A percentile compares a stretch with the other conserved stretches of the same genome.
Evolutionary conservation across 2,329 filamentous ascomycete genomes (phyloP).

Genomic region (Dothistroma pini): DNA sequence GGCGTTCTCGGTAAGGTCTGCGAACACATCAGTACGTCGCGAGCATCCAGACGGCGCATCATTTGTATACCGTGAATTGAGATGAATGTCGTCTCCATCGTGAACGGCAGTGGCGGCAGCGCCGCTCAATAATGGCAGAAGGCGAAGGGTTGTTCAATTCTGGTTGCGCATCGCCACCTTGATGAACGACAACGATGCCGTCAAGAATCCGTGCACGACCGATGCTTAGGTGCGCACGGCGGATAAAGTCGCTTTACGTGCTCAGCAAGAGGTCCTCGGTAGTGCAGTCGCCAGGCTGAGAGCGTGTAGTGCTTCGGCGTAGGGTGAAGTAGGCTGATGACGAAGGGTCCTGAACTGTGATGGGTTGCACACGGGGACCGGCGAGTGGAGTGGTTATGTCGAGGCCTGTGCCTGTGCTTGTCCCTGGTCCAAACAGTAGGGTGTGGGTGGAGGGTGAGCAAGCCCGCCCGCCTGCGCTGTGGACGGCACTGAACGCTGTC

Average conservation of each 20-base stretch:
- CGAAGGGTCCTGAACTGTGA: background rate
- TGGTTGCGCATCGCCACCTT: conserved; percentile 7
- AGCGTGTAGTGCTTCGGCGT: background rate
- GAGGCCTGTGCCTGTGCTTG: background rate
- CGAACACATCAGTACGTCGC: background rate
- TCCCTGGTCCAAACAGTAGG: background rate
- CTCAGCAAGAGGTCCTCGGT: background rate
- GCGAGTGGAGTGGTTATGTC: background rate
- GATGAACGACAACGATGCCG: background rate
- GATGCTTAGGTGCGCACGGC: background rate
- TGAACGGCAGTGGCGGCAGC: conserved; percentile 8
- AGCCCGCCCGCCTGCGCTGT: background rate
- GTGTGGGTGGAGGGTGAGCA: background rate
- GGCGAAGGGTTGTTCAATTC: background rate
- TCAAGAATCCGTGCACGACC: background rate
- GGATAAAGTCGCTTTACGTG: background rate
- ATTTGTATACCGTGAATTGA: conserved; percentile 72
- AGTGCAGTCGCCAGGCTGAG: background rate
- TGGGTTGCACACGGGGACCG: background rate
- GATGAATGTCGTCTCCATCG: conserved; percentile 65
- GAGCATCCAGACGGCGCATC: background rate
- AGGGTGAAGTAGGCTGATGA: background rate
- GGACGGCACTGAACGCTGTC: background rate
- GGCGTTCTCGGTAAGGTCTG: conserved; percentile 71
- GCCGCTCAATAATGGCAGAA: background rate